phyloP scores from a whole-genome alignment of 2,329 filamentous ascomycete genomes.

The Colletotrichum melonis region DNA sequence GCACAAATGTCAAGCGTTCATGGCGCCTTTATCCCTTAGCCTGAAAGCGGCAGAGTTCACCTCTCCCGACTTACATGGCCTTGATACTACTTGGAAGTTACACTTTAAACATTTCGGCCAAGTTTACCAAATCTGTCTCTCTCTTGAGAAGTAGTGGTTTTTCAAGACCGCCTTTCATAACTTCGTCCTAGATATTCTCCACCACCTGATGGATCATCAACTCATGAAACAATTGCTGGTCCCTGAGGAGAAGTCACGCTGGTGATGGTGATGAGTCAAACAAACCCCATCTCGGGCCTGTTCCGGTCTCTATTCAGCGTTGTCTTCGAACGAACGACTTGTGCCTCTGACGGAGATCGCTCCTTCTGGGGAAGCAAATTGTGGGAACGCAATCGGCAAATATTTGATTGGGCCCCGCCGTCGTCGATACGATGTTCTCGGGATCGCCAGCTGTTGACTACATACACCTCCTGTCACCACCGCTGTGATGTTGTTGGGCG shows the following conservation, averaged over 20 bases:
- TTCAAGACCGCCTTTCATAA: neutral
- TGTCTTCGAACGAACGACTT: neutral
- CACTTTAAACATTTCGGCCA: constrained; percentile 5
- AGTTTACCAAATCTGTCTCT: neutral
- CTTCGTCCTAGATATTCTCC: neutral
- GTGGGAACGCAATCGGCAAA: constrained; percentile 25
- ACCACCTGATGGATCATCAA: constrained; percentile 15
- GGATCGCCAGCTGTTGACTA: constrained; percentile 11
- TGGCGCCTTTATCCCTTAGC: constrained; percentile 23
- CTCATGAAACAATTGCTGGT: constrained; percentile 11
- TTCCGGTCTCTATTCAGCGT: neutral
- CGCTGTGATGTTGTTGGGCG: constrained; percentile 9
- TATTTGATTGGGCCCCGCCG: constrained; percentile 25
- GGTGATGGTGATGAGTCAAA: neutral
- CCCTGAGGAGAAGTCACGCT: neutral
- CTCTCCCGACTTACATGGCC: neutral
- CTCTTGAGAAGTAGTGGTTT: neutral
- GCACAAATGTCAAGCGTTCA: constrained; percentile 3
- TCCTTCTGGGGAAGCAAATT: neutral
- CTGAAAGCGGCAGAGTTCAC: neutral
- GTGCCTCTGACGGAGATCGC: neutral
- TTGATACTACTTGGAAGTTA: no score
- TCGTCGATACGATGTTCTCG: constrained; percentile 6
- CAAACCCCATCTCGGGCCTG: neutral
- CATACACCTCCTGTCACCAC: neutral